Evolutionary conservation across 495 filamentous ascomycete genomes (phyloP), one percentile per base, ranked within the genome.

Genomic region (Aspergillus panamensis): DNA sequence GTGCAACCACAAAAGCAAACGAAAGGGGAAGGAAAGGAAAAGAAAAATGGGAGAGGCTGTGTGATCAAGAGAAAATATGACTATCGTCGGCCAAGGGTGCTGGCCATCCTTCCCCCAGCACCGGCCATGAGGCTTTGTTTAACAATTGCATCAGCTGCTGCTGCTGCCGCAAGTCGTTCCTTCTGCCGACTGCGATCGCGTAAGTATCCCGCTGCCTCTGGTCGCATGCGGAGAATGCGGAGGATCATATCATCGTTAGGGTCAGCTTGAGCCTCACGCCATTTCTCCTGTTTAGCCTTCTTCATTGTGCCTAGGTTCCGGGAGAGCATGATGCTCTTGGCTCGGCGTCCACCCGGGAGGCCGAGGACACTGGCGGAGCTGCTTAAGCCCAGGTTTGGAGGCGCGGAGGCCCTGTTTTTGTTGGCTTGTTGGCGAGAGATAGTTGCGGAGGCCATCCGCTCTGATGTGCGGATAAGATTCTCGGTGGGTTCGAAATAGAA

Each of bases 171-270:
- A 65, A 97, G 82, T 63, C 93, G 78, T 76, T 97, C 94, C 76
- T 92, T 93, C 75, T 99, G 94, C 57, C 95, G 82, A 67, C 89
- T 92, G 19, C 94, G 78, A 71, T 97, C 92, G 53, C 87, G 88
- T 50, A 99, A 77, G 75, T 99, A 99, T 37, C 82, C 75, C 40
- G 85, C 84, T n/a, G 94, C 95, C 77, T 97, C 94, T 14, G 92
- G 92, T 48, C 94, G 79, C 94, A 99, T 99, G 48, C 94, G 84
- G 62, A 99, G 71, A 59, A 99, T 97, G 13, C 94, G 83, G 39
- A 99, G 73, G 59, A 99, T 97, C 89, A 97, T 97, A 69, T 99
- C 94, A 69, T 99, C 94, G 68, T 88, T 96, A 8, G 95, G 92
- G 62, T 97, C 95, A 3, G 95, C 93, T 69, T 99, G 94, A 12